Base-by-base conservation (phyloP, 768 basidiomycete species). In the Leucosporidium scottii region DNA sequence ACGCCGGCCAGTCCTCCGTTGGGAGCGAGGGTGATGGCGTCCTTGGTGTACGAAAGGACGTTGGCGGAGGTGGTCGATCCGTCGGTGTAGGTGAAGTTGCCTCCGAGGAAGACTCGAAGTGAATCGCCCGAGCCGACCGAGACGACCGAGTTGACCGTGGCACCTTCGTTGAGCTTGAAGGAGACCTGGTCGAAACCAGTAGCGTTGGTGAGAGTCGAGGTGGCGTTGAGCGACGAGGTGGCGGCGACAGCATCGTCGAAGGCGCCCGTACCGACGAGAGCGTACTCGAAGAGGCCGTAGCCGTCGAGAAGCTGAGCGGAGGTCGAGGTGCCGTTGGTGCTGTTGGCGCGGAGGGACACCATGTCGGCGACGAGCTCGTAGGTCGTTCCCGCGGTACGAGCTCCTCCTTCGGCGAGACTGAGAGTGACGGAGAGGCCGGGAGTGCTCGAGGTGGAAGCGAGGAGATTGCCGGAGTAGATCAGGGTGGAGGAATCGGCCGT, bases 271-370 rank as follows among this genome's bases (percentile, higher is more conserved):
- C 74, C 23, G 79, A 74, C 31, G 61, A 87, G 79, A 28, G 87
- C 85, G 89, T 89, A 98, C 77, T 98, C 94, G 70, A 90, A 87
- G 73, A 96, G 86, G 18, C 94, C 94, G 75, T 90, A 93, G 3
- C 86, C 85, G 27, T 79, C 76, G n/a, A 53, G 50, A 77, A 78
- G 67, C 70, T 66, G 20, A 72, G 57, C n/a, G 10, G 61, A 20
- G 49, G 23, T 59, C 9, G 31, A 18, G 58, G 18, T 49, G 5
- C 73, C 75, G 66, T 69, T 65, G 47, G 74, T 75, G 86, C 88
- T 25, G 81, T 86, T 56, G 18, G 97, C 83, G 47, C 87, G 79
- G 62, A 97, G 78, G 77, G 93, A 85, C n/a, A 98, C 83, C 36
- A 85, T 82, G 75, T 92, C 90, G 6, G 94, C 94, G 15, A 98